Evolutionary conservation across 192 early-diverging fungal genomes (phyloP), one percentile per base, ranked within the genome.

Genomic region (Backusella tarrabulga): DNA sequence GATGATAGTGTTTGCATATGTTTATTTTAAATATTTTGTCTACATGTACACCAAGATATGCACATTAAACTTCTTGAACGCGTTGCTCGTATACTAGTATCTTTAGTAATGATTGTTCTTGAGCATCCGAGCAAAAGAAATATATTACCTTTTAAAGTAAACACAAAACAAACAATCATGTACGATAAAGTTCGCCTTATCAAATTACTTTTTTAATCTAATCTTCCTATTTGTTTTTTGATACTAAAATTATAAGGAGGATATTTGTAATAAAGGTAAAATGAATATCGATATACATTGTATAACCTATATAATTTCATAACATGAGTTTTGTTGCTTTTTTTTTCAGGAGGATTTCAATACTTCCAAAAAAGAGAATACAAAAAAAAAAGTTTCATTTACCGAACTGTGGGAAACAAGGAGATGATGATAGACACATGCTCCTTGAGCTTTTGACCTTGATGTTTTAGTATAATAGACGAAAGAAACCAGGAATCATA

Each of bases 81-180:
- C 54, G 54, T 23, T n/a, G 9, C 21, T 40, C 19, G 8, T 54
- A 17, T 44, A 44, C 42, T 50, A 50, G 46, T 50, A 23, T 63
- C 23, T 29, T 63, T 63, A 63, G 56, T 14, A 63, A 29, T 63
- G 23, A 63, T 26, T 63, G 7, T 29, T 63, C 21, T 26, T 6
- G 6, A 63, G 23, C 26, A 63, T 26, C 21, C 11, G 56, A 63
- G 26, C 56, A 63, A 63, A 63, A 63, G 56, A 29, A 63, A 29
- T 23, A 63, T 63, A 26, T 63, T 63, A 29, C 56, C 56, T 63
- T 63, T 63, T 63, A 63, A 63, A 63, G 23, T 63, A 63, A 40
- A 63, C 26, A 60, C 4, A 44, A 50, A 50, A 50, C 46, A 50
- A 50, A 63, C 56, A 63, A 11, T 26, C 11, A 63, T 63, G 56